Percentiles rank a stretch among this genome's conserved stretches.
These are phyloP conservation scores for Rhizopus stolonifer DNA, from an alignment of 371 early-diverging fungal species.

Conservation along the genomic window DNA sequence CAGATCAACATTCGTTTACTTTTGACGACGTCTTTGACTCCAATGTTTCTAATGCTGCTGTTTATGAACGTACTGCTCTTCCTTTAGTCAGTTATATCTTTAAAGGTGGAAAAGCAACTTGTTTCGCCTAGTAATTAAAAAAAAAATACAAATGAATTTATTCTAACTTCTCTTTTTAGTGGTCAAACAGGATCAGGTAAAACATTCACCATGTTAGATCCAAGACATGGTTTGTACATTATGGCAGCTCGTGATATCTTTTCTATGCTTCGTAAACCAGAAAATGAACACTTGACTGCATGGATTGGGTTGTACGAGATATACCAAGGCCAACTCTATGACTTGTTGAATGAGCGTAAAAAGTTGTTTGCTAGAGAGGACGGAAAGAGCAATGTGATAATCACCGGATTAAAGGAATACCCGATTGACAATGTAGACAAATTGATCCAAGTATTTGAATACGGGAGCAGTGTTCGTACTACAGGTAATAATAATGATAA, in stretches of 20 bases:
- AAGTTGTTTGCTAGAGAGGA: slow-evolving; percentile 92
- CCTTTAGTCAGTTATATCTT: slow-evolving; percentile 95
- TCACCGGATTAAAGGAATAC: slow-evolving; percentile 83
- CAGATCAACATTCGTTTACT: slow-evolving; percentile 91
- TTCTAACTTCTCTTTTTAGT: too few relatives aligned
- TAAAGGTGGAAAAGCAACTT: slow-evolving; percentile 95
- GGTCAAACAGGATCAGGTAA: slow-evolving; percentile 97
- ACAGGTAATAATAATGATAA: slow-evolving; percentile 73
- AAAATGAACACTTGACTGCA: slow-evolving; percentile 74
- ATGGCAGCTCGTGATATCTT: slow-evolving; percentile 92
- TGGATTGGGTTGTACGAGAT: slow-evolving; percentile 95
- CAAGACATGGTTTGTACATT: slow-evolving; percentile 84
- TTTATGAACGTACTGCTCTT: slow-evolving; percentile 91
- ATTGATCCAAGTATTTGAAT: slow-evolving; percentile 89
- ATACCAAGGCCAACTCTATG: slow-evolving; percentile 94
- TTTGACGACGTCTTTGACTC: slow-evolving; percentile 97
- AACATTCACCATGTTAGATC: slow-evolving; percentile 97
- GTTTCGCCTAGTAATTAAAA: slow-evolving; percentile 93
- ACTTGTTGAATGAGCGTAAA: slow-evolving; percentile 87
- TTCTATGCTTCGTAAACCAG: slow-evolving; percentile 65
- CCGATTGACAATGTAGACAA: slow-evolving; percentile 80
- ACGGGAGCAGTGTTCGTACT: slow-evolving; percentile 84
- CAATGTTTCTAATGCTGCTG: slow-evolving; percentile 62
- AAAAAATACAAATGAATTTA: too few relatives aligned
- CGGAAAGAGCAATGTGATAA: slow-evolving; percentile 89